These are phyloP conservation scores for Cutaneotrichosporon mucoides DNA, from an alignment of 1,284 basidiomycete genomes.

Conservation along the genomic window DNA sequence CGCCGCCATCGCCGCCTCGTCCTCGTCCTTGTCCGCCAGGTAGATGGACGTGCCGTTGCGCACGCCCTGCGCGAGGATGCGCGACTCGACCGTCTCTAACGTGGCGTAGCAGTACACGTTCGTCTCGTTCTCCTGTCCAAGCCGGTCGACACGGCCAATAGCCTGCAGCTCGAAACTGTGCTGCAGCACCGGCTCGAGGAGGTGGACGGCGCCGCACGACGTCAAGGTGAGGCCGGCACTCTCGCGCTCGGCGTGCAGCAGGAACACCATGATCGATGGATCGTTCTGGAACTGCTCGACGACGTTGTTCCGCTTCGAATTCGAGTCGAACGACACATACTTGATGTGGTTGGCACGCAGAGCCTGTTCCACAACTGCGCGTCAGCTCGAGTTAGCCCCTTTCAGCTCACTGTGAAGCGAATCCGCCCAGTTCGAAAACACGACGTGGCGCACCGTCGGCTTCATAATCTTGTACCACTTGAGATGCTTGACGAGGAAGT, in stretches of 20 bases:
- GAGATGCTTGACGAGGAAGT: conserved; percentile 46
- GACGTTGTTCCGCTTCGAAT: conserved; percentile 32
- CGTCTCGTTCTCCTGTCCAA: conserved; percentile 44
- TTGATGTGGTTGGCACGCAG: conserved; percentile 36
- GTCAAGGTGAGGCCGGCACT: conserved; percentile 48
- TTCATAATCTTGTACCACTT: conserved; percentile 25
- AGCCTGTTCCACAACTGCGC: conserved; percentile 42
- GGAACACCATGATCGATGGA: conserved; percentile 41
- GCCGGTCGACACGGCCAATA: conserved; percentile 19
- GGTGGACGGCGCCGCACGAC: conserved; percentile 45
- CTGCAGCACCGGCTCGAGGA: conserved; percentile 47
- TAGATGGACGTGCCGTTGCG: conserved; percentile 47
- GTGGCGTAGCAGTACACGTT: conserved; percentile 48
- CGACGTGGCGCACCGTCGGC: conserved; percentile 40
- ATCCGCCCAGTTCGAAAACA: conserved; percentile 48
- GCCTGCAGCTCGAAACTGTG: conserved; percentile 49
- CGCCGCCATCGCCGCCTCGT: conserved; percentile 24
- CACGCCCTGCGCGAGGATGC: conserved; percentile 42
- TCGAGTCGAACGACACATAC: conserved; percentile 35
- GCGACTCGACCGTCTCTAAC: conserved; percentile 44
- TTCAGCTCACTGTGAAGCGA: conserved; percentile 36
- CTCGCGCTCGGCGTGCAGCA: conserved; percentile 47
- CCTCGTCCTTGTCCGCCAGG: conserved; percentile 31
- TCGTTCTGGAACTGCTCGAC: conserved; percentile 42
- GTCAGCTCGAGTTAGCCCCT: not conserved